Evolutionary conservation across 805 yeast species (phyloP).

Genomic region (Blastobotrys robertii): DNA sequence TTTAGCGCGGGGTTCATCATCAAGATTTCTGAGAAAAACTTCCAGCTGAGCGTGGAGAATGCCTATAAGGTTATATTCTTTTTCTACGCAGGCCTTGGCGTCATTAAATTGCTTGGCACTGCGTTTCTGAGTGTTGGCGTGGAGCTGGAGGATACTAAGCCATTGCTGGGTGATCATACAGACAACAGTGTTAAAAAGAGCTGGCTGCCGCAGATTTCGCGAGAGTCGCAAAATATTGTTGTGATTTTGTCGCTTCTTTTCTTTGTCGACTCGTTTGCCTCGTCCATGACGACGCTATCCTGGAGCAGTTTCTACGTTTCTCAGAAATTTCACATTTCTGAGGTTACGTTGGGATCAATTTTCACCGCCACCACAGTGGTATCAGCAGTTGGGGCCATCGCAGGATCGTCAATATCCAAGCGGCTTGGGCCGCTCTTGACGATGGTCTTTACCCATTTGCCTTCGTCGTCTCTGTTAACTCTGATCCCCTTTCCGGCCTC

Average conservation of each 20-base stretch:
- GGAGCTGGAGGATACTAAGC: slow-evolving; percentile 6
- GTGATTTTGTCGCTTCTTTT: slow-evolving; percentile 31
- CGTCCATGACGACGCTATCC: slow-evolving; percentile 79
- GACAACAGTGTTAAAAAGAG: too few species aligned
- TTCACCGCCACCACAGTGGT: slow-evolving; percentile 56
- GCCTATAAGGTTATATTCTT: slow-evolving; percentile 47
- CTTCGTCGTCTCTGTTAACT: slow-evolving; percentile 56
- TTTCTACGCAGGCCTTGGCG: slow-evolving; percentile 44
- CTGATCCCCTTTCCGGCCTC: slow-evolving; percentile 40
- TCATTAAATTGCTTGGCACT: slow-evolving; percentile 36
- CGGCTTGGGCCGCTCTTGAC: slow-evolving; percentile 69
- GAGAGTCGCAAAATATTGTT: slow-evolving; percentile 5
- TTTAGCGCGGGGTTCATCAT: slow-evolving; percentile 32
- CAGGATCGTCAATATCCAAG: slow-evolving; percentile 35
- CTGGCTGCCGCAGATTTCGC: slow-evolving; percentile 16
- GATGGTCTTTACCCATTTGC: slow-evolving; percentile 63
- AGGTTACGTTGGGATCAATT: slow-evolving; percentile 43
- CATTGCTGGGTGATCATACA: neutral
- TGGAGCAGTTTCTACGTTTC: slow-evolving; percentile 83
- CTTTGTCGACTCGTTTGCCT: slow-evolving; percentile 79
- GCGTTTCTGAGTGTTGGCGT: slow-evolving; percentile 32
- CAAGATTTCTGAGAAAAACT: neutral
- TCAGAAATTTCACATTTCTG: slow-evolving; percentile 6
- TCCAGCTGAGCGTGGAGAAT: slow-evolving; percentile 5
- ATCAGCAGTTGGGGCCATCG: slow-evolving; percentile 51